phyloP scores from a whole-genome alignment of 2,329 filamentous ascomycete genomes.

The Fusarium napiforme region DNA sequence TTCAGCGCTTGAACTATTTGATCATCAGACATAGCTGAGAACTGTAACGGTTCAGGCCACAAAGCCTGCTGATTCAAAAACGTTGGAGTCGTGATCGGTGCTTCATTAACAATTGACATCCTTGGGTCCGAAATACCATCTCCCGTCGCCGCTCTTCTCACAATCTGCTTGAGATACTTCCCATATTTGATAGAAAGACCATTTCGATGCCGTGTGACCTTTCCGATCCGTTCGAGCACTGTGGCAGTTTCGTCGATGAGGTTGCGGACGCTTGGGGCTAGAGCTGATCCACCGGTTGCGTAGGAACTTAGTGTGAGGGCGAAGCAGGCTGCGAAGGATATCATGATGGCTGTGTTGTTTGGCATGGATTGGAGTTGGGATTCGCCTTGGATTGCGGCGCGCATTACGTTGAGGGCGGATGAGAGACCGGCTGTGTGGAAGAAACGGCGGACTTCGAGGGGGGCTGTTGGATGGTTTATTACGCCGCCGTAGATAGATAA shows the following conservation, averaged over 20 bases:
- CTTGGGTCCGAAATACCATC: conserved; percentile 29
- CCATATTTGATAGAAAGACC: conserved; percentile 69
- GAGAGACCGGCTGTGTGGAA: conserved; percentile 78
- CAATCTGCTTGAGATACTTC: conserved; percentile 58
- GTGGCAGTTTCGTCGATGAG: conserved; percentile 75
- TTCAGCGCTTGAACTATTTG: conserved; percentile 75
- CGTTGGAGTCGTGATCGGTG: conserved; percentile 37
- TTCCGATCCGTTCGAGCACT: conserved; percentile 75
- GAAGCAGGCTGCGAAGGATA: conserved; percentile 78
- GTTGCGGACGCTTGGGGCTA: conserved; percentile 71
- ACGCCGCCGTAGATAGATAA: conserved; percentile 80
- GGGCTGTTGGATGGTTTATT: conserved; percentile 78
- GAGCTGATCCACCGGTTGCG: conserved; percentile 64
- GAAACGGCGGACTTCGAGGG: conserved; percentile 75
- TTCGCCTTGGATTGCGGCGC: conserved; percentile 78
- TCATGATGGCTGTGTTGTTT: conserved; percentile 83
- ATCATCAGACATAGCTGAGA: conserved; percentile 76
- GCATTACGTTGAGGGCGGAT: conserved; percentile 78
- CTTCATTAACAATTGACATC: conserved; percentile 24
- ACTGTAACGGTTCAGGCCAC: conserved; percentile 66
- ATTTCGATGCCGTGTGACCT: conserved; percentile 72
- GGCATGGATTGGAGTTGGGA: conserved; percentile 77
- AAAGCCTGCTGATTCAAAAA: conserved; percentile 48
- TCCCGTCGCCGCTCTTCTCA: conserved; percentile 50
- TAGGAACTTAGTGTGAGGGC: conserved; percentile 72